Percentiles rank a stretch among this genome's conserved stretches.
Evolutionary conservation across 345 rosid genomes (phyloP).

Genomic region (Heritiera littoralis): DNA sequence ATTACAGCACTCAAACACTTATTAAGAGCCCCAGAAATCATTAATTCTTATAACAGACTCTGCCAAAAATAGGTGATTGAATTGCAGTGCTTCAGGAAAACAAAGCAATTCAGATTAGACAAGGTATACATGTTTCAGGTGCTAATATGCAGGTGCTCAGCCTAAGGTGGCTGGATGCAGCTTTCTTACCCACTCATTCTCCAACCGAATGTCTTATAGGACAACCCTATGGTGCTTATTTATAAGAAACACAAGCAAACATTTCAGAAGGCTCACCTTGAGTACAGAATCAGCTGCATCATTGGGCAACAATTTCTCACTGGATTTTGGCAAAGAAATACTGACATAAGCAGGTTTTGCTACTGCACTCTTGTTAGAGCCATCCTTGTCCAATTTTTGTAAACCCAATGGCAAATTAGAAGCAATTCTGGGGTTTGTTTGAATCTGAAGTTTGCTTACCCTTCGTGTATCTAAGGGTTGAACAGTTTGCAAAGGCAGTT

Average conservation of each 20-base stretch:
- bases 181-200: not conserved
- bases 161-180: not conserved
- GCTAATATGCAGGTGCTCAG: not conserved
- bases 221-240: not conserved
- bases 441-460: conserved; percentile 88
- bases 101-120: not conserved
- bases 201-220: not conserved
- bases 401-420: conserved; percentile 81
- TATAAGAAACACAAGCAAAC: not conserved
- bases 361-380: conserved; percentile 38
- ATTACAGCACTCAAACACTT: conserved; percentile 14
- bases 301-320: conserved; percentile 42
- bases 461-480: conserved; percentile 60
- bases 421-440: conserved; percentile 97
- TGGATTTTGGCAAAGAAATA: conserved; percentile 67
- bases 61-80: not conserved
- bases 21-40: not conserved
- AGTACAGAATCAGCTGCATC: conserved; percentile 64
- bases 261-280: conserved; percentile 54
- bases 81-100: not conserved
- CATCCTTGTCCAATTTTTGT: conserved; percentile 66
- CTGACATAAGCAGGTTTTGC: conserved; percentile 85
- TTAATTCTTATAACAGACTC: not conserved
- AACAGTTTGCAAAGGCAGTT: conserved; percentile 49
- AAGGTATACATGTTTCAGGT: not conserved